phyloP scores from a whole-genome alignment of 2,329 filamentous ascomycete genomes.

The Cryphonectria naterciae region DNA sequence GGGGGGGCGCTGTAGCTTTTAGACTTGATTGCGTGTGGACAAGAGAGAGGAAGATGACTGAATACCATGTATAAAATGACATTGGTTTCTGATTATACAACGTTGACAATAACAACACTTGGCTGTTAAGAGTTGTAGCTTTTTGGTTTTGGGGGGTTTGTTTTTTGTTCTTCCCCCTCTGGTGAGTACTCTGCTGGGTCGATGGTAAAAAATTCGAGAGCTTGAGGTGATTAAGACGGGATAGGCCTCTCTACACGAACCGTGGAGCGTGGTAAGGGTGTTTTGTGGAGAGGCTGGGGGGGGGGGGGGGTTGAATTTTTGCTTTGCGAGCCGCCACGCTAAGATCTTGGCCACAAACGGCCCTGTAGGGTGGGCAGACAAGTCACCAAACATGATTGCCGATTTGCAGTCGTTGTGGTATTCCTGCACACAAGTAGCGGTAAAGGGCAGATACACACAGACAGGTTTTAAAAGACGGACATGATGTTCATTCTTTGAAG shows the following conservation, averaged over 20 bases:
- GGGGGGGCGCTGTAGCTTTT: neutral
- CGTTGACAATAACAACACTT: neutral
- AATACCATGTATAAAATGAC: slow-evolving; percentile 9
- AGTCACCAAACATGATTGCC: neutral
- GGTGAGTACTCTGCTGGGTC: no score
- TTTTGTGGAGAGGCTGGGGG: no score
- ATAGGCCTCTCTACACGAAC: no score
- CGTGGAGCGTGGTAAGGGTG: no score
- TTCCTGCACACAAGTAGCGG: neutral
- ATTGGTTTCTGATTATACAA: slow-evolving; percentile 5
- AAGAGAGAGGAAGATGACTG: neutral
- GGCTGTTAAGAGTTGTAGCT: neutral
- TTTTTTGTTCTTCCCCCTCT: neutral
- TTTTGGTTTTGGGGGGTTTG: neutral
- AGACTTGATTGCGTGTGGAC: neutral
- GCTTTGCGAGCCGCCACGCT: neutral
- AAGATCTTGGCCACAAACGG: neutral
- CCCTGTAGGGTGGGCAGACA: neutral
- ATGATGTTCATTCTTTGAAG: slow-evolving; percentile 30
- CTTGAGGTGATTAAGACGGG: no score
- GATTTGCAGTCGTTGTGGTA: neutral
- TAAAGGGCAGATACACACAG: neutral
- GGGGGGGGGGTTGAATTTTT: neutral
- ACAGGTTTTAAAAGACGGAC: slow-evolving; percentile 21
- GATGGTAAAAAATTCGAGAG: no score